These are phyloP conservation scores for Penicillium thymicola DNA, from an alignment of 2,329 filamentous ascomycete genomes.

Conservation along the genomic window DNA sequence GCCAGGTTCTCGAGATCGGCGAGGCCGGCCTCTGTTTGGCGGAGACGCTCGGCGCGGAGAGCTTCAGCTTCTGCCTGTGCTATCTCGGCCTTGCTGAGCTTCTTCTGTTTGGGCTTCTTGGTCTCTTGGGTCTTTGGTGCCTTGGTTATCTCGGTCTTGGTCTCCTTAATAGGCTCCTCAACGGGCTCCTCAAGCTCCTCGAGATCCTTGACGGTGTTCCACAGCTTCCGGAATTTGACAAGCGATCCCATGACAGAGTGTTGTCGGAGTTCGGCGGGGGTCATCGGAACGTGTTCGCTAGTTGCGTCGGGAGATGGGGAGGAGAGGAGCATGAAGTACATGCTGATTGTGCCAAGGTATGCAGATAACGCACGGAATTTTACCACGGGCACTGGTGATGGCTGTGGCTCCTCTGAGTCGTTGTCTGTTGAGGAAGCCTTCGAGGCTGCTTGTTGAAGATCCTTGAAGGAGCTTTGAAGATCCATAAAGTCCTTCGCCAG, in stretches of 20 bases:
- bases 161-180: constrained; percentile 22
- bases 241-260: constrained; percentile 88
- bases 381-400: constrained; percentile 56
- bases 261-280: constrained; percentile 76
- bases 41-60: constrained; percentile 52
- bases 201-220: constrained; percentile 71
- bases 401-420: constrained; percentile 37
- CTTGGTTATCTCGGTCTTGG: constrained; percentile 10
- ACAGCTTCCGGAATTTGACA: constrained; percentile 74
- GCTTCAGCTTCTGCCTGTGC: constrained; percentile 55
- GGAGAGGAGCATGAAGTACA: constrained; percentile 93
- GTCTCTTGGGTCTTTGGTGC: constrained; percentile 35
- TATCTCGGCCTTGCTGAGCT: constrained; percentile 48
- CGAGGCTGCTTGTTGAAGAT: constrained; percentile 58
- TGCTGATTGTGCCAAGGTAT: constrained; percentile 80
- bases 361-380: constrained; percentile 79
- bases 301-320: constrained; percentile 65
- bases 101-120: constrained; percentile 44
- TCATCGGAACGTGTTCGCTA: constrained; percentile 57
- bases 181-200: constrained; percentile 38
- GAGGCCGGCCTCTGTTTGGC: constrained; percentile 65
- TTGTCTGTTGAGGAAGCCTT: constrained; percentile 48
- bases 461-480: constrained; percentile 62
- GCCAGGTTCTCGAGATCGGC: constrained; percentile 66
- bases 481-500: constrained; percentile 74